Conservation (phyloP, 1,284 basidiomycete genomes). For the Ganoderma leucocontextum region DNA sequence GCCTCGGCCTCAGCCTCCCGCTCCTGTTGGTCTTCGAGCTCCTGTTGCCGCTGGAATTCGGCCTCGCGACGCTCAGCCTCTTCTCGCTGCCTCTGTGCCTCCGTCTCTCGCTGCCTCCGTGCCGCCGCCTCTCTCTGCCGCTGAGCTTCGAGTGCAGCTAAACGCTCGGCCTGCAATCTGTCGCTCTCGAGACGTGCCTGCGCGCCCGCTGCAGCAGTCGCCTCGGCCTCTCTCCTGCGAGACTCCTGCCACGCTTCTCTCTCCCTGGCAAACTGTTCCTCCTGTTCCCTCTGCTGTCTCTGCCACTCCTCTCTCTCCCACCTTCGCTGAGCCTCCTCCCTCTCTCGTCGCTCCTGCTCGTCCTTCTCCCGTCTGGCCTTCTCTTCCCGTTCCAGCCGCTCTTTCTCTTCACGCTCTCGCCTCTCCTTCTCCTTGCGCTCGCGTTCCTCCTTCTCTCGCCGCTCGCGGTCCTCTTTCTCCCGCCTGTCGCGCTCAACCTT, state of each 20-base stretch:
- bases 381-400: constrained; percentile 23
- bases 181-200: constrained; percentile 21
- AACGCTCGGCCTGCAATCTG: constrained; percentile 11
- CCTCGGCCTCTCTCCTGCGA: constrained; percentile 19
- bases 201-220: constrained; percentile 10
- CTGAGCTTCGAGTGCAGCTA: constrained; percentile 30
- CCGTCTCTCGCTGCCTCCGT: constrained; percentile 12
- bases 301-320: constrained; percentile 22
- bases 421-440: constrained; percentile 27
- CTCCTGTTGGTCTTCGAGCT: constrained; percentile 20
- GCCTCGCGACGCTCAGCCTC: constrained; percentile 16
- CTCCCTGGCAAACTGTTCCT: constrained; percentile 22
- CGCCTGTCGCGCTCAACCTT: constrained; percentile 34
- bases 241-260: constrained; percentile 27
- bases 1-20: constrained; percentile 15
- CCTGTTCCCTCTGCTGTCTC: constrained; percentile 18
- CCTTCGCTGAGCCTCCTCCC: constrained; percentile 16
- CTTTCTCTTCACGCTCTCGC: constrained; percentile 19
- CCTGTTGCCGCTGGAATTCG: constrained; percentile 2
- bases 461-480: constrained; percentile 36
- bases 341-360: constrained; percentile 15
- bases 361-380: constrained; percentile 22
- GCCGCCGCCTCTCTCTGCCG: constrained; percentile 11
- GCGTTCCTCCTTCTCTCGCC: constrained; percentile 24
- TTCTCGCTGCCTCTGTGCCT: constrained; percentile 19